Evolutionary conservation across 345 rosid genomes (phyloP).

Genomic region (Aegle marmelos): DNA sequence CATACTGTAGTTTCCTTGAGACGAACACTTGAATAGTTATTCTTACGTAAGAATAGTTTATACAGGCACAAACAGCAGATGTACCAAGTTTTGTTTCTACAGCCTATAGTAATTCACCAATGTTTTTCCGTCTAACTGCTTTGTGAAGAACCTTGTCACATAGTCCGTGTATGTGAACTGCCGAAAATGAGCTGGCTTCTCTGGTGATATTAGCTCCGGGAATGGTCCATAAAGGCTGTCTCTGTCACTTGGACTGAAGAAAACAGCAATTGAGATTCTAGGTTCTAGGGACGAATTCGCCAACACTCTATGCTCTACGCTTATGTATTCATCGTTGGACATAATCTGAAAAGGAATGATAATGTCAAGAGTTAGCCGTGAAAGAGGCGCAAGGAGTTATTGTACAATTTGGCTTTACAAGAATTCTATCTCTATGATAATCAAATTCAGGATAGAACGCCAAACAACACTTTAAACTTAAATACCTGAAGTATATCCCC

Average conservation of each 20-base stretch:
- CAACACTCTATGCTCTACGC: constrained; percentile 46
- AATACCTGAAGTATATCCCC: constrained; percentile 56
- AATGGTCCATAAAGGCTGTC: constrained; percentile 37
- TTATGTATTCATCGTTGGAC: constrained; percentile 40
- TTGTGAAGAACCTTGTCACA: constrained; percentile 35
- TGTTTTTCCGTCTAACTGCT: constrained; percentile 43
- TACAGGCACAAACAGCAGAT: background rate
- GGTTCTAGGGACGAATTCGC: constrained; percentile 38
- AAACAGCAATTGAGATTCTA: constrained; percentile 36
- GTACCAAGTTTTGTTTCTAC: background rate
- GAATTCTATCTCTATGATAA: background rate
- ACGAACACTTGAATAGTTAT: background rate
- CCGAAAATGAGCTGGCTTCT: constrained; percentile 36
- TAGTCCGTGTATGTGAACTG: constrained; percentile 30
- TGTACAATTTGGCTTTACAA: background rate
- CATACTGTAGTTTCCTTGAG: background rate
- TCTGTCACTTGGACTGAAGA: constrained; percentile 32
- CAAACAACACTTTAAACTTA: background rate
- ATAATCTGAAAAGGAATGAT: background rate
- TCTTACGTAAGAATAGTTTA: background rate
- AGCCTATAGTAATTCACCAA: constrained; percentile 28
- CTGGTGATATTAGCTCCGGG: constrained; percentile 32
- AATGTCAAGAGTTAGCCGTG: background rate
- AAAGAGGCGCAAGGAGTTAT: background rate
- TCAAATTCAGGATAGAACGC: background rate